A percentile compares a stretch with the other conserved stretches of the same genome.
These are phyloP conservation scores for Syzygium aromaticum DNA, from an alignment of 345 rosid genomes.

Conservation along the genomic window DNA sequence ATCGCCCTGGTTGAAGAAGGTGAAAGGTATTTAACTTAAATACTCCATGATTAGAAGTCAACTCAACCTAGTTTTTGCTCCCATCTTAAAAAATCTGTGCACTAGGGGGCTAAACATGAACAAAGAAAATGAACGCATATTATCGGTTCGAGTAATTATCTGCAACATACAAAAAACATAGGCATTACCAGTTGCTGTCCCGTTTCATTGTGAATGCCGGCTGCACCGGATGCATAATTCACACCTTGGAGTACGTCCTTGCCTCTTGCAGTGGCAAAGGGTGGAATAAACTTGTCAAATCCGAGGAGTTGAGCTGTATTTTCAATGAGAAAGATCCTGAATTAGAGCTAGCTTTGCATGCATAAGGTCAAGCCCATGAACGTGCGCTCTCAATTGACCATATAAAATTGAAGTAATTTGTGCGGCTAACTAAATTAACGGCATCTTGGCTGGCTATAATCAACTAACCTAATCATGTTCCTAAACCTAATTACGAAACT, in stretches of 20 bases:
- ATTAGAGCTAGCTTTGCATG: background rate
- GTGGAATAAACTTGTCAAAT: conserved; percentile 21
- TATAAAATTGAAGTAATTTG: background rate
- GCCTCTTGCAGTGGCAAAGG: conserved; percentile 19
- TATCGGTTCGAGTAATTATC: background rate
- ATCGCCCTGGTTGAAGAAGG: conserved; percentile 27
- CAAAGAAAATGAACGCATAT: background rate
- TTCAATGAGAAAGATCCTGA: background rate
- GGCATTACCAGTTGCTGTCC: background rate
- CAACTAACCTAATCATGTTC: background rate
- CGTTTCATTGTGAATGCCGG: conserved; percentile 9
- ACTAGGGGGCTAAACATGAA: no score
- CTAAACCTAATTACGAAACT: background rate
- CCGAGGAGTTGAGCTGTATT: conserved; percentile 28
- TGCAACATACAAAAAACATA: no score
- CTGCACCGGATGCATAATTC: conserved; percentile 8
- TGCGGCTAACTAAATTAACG: background rate
- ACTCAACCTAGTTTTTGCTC: background rate
- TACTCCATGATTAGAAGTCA: background rate
- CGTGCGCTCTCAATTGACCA: background rate
- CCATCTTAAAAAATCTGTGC: background rate
- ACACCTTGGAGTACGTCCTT: conserved; percentile 6
- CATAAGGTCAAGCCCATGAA: background rate
- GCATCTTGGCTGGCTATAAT: background rate
- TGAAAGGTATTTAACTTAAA: background rate